phyloP scores from a whole-genome alignment of 805 yeast genomes.

The Wickerhamiella kurtzmanii region DNA sequence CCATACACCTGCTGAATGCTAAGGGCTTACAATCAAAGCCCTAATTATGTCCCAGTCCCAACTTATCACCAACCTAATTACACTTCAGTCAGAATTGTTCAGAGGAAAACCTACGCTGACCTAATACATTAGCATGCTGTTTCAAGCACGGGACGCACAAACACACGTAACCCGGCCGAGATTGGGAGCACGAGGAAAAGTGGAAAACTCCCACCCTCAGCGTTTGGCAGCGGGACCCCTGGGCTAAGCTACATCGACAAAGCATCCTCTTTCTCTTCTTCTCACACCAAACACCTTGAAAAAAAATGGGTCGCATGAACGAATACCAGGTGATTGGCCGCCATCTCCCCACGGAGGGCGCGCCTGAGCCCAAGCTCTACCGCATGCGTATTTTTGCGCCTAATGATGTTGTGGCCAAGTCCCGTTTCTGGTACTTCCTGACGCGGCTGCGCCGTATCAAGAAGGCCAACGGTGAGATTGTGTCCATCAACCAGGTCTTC shows the following conservation, averaged over 20 bases:
- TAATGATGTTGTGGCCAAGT: slow-evolving; percentile 97
- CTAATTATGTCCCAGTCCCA: too few species aligned
- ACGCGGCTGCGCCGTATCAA: slow-evolving; percentile 98
- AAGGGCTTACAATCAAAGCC: too few species aligned
- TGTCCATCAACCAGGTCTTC: slow-evolving; percentile 76
- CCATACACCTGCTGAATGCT: too few species aligned
- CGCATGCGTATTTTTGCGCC: slow-evolving; percentile 99
- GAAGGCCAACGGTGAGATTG: slow-evolving; percentile 99
- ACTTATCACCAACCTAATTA: too few species aligned
- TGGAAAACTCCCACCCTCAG: neutral
- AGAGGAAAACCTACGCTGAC: neutral
- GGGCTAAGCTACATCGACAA: neutral
- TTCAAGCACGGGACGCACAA: too few species aligned
- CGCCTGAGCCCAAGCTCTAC: slow-evolving; percentile 99
- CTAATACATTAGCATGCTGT: too few species aligned
- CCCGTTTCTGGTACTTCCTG: slow-evolving; percentile 99
- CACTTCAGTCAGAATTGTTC: too few species aligned
- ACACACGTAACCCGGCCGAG: too few species aligned
- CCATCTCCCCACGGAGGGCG: slow-evolving; percentile 97
- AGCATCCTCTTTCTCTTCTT: neutral
- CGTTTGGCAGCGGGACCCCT: too few species aligned
- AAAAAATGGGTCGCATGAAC: slow-evolving; percentile 47
- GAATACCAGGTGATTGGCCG: slow-evolving; percentile 99
- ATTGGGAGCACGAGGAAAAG: neutral
- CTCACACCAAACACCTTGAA: neutral